These are phyloP conservation scores for Arabidopsis hybrid DNA, from an alignment of 441 rosid species.

Conservation along the genomic window DNA sequence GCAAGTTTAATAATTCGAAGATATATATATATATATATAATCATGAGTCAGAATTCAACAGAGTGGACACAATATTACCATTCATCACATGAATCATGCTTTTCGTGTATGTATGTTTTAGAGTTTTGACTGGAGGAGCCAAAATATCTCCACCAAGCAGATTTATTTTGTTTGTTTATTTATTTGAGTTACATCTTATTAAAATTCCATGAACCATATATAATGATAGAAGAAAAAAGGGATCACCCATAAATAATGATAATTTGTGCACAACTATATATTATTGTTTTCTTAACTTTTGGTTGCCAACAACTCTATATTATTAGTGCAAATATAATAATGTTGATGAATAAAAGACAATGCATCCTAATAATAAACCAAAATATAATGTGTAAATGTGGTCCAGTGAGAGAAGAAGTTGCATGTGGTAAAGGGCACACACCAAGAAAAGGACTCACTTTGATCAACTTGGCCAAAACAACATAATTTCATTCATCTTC, in stretches of 20 bases:
- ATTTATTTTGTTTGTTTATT: slow-evolving; percentile 18
- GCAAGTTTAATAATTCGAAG: no score
- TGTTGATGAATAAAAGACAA: slow-evolving; percentile 10
- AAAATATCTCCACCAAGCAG: slow-evolving; percentile 22
- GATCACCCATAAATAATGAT: background rate
- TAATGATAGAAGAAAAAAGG: background rate
- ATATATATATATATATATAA: background rate
- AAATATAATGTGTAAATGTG: slow-evolving; percentile 1
- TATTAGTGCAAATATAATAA: background rate
- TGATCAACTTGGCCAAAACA: slow-evolving; percentile 32
- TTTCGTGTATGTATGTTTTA: background rate
- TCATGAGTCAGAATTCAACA: slow-evolving; percentile 27
- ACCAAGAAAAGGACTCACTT: slow-evolving; percentile 14
- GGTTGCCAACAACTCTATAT: background rate
- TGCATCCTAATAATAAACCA: background rate
- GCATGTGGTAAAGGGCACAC: slow-evolving; percentile 41
- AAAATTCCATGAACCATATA: slow-evolving; percentile 1
- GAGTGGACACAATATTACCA: slow-evolving; percentile 2
- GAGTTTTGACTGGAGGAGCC: slow-evolving; percentile 1
- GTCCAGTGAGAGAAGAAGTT: slow-evolving; percentile 39
- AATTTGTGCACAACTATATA: background rate
- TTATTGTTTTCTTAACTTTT: no score
- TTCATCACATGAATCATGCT: slow-evolving; percentile 36
- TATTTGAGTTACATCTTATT: background rate
- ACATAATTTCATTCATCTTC: slow-evolving; percentile 5